These are phyloP conservation scores for Tylopilus intermedius DNA, from an alignment of 768 basidiomycete species.

Conservation along the genomic window DNA sequence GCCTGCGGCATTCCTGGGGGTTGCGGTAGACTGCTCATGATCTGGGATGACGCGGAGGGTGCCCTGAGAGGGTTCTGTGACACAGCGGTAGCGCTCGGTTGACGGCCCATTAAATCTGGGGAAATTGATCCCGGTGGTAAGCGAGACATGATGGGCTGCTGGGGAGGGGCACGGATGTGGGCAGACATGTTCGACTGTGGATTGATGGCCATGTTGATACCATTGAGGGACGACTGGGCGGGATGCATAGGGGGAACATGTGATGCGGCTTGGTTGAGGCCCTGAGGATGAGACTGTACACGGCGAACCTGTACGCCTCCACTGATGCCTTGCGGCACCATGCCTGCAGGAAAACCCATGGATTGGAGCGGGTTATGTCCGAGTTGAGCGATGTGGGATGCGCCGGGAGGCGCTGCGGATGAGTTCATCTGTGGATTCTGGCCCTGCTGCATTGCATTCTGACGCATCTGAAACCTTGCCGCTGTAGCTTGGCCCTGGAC, in stretches of 20 bases:
- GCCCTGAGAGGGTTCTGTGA: constrained; percentile 42
- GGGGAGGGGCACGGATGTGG: constrained; percentile 34
- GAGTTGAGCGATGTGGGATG: constrained; percentile 29
- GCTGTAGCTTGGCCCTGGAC: constrained; percentile 26
- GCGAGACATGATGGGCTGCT: constrained; percentile 31
- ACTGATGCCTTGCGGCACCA: constrained; percentile 38
- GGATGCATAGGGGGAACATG: constrained; percentile 36
- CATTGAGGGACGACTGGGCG: constrained; percentile 31
- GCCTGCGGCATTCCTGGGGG: constrained; percentile 31
- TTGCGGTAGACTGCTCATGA: constrained; percentile 44
- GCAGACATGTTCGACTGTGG: constrained; percentile 38
- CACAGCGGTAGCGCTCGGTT: constrained; percentile 36
- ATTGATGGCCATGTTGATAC: constrained; percentile 43
- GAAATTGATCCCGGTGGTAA: constrained; percentile 38
- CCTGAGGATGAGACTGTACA: constrained; percentile 54
- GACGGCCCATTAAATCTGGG: constrained; percentile 42
- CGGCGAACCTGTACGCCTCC: constrained; percentile 41
- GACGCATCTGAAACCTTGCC: constrained; percentile 32
- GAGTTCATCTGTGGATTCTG: constrained; percentile 34
- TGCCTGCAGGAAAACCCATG: constrained; percentile 39
- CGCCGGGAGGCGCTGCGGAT: constrained; percentile 23
- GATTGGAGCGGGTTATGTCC: constrained; percentile 36
- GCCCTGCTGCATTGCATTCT: constrained; percentile 35
- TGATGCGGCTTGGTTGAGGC: constrained; percentile 35
- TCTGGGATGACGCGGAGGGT: constrained; percentile 39